Base-by-base conservation (phyloP, 768 basidiomycete genomes). In the Amanita pallidorosea region DNA sequence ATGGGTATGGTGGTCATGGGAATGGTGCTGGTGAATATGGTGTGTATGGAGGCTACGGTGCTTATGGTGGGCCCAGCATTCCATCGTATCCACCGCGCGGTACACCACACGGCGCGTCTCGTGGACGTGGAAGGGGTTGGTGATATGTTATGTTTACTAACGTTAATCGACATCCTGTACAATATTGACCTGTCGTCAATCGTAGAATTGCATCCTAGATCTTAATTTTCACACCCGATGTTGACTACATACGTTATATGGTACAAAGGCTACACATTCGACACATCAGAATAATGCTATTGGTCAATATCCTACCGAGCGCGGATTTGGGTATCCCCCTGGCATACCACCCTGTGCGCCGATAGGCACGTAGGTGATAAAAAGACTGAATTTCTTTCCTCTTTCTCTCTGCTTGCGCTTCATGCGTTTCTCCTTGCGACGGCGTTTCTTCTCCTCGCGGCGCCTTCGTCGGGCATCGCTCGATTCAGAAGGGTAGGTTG, bases 341-440 rank as follows among this genome's bases (percentile, higher is more conserved):
- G 60, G 58, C 54, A 60, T 59, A 12, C 56, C 42, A 37, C 57
- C 41, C 8, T 18, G 57, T 56, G 60, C 54, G 20, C 60, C 57
- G 2, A 51, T 56, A 29, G 65, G 62, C 5, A 80, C 54, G 59
- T 73, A 85, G 8, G 70, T 72, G 47, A 88, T 57, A 60, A 81
- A 88, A 34, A 89, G 63, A 2, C 77, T 58, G 60, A 85, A 89
- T 49, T 70, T 73, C 64, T 74, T 82, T 56, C 80, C 80, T 36
- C 71, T 73, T 52, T 77, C 77, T 60, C 71, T 80, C 37, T 74
- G 76, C 61, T 75, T 79, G 58, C 68, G 73, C 59, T 74, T 75
- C 43, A 73, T 67, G 60, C 77, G 83, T 73, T 75, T 84, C 61
- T 86, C 83, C 66, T 71, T 81, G 56, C 72, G 72, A 55, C 75